Conservation (phyloP, 177 flowering plant genomes). For the Vitis hybrid region DNA sequence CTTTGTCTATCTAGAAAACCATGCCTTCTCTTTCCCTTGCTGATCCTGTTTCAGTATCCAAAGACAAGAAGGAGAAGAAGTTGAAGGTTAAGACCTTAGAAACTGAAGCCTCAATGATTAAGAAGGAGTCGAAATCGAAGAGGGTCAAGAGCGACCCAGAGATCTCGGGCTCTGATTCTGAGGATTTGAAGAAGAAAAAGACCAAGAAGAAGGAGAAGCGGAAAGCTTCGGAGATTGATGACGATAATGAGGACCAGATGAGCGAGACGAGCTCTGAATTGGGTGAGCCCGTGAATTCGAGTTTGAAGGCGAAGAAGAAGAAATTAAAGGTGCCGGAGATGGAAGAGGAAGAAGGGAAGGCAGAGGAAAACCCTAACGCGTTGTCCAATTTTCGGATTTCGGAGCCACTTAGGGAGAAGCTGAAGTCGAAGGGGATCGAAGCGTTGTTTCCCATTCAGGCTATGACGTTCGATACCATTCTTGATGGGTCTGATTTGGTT, state of each 20-base stretch:
- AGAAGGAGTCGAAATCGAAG: constrained; percentile 15
- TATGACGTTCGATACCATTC: constrained; percentile 65
- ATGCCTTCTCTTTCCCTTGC: constrained; percentile 37
- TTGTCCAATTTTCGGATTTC: constrained; percentile 71
- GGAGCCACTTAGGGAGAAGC: constrained; percentile 47
- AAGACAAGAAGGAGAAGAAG: constrained; percentile 32
- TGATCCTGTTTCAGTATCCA: constrained; percentile 19
- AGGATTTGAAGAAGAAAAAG: constrained; percentile 29
- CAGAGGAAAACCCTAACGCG: constrained; percentile 53
- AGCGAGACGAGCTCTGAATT: constrained; percentile 72
- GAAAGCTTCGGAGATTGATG: constrained; percentile 42
- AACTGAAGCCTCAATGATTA: neutral
- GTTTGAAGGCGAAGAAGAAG: constrained; percentile 22
- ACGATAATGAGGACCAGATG: constrained; percentile 28
- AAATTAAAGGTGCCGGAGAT: constrained; percentile 25
- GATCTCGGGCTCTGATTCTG: constrained; percentile 13
- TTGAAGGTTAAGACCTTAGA: constrained; percentile 31
- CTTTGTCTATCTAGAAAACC: neutral
- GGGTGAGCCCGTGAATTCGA: constrained; percentile 41
- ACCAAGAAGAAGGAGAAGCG: constrained; percentile 42
- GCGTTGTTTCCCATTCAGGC: constrained; percentile 89
- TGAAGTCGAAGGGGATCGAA: constrained; percentile 76
- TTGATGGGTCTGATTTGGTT: constrained; percentile 85
- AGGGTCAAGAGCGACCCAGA: constrained; percentile 19
- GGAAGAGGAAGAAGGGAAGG: constrained; percentile 10